Evolutionary conservation across 192 early-diverging fungal genomes (phyloP), one percentile per base, ranked within the genome.

Genomic region (Anaeromyces robustus): DNA sequence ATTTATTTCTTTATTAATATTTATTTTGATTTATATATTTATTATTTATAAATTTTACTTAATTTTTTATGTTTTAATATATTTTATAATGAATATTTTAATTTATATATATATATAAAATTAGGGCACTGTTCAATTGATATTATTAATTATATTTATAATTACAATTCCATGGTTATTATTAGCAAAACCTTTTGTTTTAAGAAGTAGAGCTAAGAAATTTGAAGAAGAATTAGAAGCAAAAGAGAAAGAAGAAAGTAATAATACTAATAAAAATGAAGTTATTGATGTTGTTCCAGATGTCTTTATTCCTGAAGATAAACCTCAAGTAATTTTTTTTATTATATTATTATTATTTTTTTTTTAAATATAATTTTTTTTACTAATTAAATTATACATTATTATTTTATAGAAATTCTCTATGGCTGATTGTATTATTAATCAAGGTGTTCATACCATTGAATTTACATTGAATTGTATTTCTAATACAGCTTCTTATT

Each of bases 121-220:
- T 52, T 52, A 52, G 43, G 43, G 6, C 2, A 52, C 16, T 22
- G 82, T 99, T 30, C 98, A 99, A 89, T 86, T 86, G 14, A 83
- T 94, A 30, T 85, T 99, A 29, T 85, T 99, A 19, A 79, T 96
- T 3, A 77, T 95, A 77, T 95, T 96, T 52, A 83, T 98, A 31
- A 86, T 94, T 30, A 97, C 95, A 79, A 92, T 99, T 22, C 98
- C 98, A 22, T 97, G 95, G 96, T 98, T 99, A 97, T 87, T 98
- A 84, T 88, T 97, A 77, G 88, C 89, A 78, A 99, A 98, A 86
- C 98, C 98, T 14, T 91, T 93, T 79, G 92, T 94, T 80, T 85
- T 97, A 82, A 91, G 93, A 52, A 84, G 86, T 85, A 37, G 94
- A 97, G 85, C 94, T 88, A 87, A 89, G 6, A 52, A 52, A 22